Evolutionary conservation across 371 early-diverging fungal species (phyloP).

Genomic region (Mortierella sp.): DNA sequence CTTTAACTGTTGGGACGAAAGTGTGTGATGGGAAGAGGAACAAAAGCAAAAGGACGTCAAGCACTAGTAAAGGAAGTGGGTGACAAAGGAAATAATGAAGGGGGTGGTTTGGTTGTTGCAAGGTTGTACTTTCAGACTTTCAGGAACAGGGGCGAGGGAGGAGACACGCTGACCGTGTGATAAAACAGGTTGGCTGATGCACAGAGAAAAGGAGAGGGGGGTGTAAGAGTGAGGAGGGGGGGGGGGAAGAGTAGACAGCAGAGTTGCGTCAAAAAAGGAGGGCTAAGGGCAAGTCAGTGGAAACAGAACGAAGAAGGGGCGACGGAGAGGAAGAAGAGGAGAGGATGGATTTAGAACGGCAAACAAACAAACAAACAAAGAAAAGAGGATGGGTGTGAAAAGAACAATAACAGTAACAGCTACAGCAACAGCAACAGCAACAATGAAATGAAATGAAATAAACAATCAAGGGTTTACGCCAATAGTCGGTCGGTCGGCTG

Average conservation of each 20-base stretch:
- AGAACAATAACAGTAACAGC: not conserved
- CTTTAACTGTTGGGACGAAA: not conserved
- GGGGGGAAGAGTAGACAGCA: not conserved
- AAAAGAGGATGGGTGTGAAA: not conserved
- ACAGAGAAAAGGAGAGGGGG: not conserved
- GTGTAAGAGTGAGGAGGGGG: too few species aligned
- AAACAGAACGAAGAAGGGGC: not conserved
- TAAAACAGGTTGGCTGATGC: constrained; percentile 7
- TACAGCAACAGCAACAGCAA: not conserved
- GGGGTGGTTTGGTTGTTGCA: not conserved
- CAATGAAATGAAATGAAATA: not conserved
- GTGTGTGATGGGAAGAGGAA: not conserved
- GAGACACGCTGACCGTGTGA: not conserved
- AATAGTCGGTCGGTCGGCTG: not conserved
- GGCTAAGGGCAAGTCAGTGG: not conserved
- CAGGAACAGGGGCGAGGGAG: not conserved
- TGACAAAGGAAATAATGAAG: not conserved
- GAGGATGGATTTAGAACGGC: not conserved
- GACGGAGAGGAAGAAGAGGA: not conserved
- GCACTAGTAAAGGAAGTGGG: not conserved
- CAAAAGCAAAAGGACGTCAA: not conserved
- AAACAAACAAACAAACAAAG: not conserved
- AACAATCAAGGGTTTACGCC: not conserved
- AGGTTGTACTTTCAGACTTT: not conserved
- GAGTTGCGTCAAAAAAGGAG: constrained; percentile 1